Conservation (phyloP, 106 monocot genomes). For the Alisma plantagoaquatica region DNA sequence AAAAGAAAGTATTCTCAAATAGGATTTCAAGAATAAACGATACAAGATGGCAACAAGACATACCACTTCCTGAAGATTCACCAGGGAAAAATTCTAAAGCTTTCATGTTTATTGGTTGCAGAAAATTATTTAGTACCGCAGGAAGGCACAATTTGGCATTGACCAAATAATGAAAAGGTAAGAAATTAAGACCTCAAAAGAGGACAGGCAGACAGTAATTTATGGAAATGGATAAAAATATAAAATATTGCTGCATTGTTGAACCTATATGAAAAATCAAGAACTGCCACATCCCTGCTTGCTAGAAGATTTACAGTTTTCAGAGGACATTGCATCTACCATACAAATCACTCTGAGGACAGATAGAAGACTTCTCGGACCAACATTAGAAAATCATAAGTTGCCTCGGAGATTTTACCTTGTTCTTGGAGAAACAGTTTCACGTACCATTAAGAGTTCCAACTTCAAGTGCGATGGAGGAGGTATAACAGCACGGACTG, state of each 20-base stretch:
- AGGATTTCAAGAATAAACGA: too few relatives aligned
- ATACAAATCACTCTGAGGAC: constrained; percentile 3
- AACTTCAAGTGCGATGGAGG: constrained; percentile 71
- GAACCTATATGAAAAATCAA: constrained; percentile 89
- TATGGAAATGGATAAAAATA: background rate
- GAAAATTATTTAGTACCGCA: constrained; percentile 77
- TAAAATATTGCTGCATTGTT: constrained; percentile 40
- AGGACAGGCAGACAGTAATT: background rate
- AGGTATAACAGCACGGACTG: constrained; percentile 54
- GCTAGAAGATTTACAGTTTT: constrained; percentile 81
- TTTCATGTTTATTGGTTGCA: constrained; percentile 60
- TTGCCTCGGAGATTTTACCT: background rate
- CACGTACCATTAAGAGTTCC: constrained; percentile 67
- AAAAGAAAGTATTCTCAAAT: too few relatives aligned
- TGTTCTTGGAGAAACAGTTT: constrained; percentile 94
- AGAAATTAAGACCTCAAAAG: background rate
- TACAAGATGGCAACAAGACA: constrained; percentile 1
- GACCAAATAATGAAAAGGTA: constrained; percentile 36
- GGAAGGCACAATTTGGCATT: constrained; percentile 78
- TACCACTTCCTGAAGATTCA: constrained; percentile 99
- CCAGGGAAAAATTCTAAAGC: constrained; percentile 89
- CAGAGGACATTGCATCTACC: constrained; percentile 97
- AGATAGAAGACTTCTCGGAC: background rate
- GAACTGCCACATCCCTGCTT: constrained; percentile 87
- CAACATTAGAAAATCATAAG: background rate